Evolutionary conservation across 2,329 filamentous ascomycete genomes (phyloP).

Genomic region (Cercospora zeae-maydis): DNA sequence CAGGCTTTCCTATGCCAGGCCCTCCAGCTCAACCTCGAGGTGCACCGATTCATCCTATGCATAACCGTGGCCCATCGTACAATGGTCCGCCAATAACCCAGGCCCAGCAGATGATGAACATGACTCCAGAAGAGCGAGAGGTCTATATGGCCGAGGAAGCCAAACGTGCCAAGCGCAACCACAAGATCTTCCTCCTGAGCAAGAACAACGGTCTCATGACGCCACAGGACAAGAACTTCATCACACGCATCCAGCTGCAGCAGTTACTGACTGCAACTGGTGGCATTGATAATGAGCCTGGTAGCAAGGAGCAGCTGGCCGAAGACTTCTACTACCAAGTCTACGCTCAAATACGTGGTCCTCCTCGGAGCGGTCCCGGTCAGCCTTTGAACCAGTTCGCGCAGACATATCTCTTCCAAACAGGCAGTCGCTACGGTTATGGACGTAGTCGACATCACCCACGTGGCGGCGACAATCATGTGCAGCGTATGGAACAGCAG

Average conservation of each 20-base stretch:
- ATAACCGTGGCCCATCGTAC: slow-evolving; percentile 49
- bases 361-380: slow-evolving; percentile 83
- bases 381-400: slow-evolving; percentile 95
- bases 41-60: slow-evolving; percentile 29
- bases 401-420: slow-evolving; percentile 95
- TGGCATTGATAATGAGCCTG: slow-evolving; percentile 69
- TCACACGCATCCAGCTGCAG: slow-evolving; percentile 94
- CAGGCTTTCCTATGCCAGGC: slow-evolving; percentile 22
- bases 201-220: slow-evolving; percentile 98
- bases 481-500: slow-evolving; percentile 99
- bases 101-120: slow-evolving; percentile 68
- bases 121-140: slow-evolving; percentile 80
- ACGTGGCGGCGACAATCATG: slow-evolving; percentile 88
- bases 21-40: slow-evolving; percentile 37
- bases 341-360: slow-evolving; percentile 83
- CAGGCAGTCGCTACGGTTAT: slow-evolving; percentile 74
- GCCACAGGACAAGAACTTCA: slow-evolving; percentile 98
- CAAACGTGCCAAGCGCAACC: slow-evolving; percentile 91
- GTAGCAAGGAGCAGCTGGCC: slow-evolving; percentile 72
- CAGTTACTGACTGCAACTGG: slow-evolving; percentile 91
- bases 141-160: slow-evolving; percentile 86
- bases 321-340: slow-evolving; percentile 99
- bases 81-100: slow-evolving; percentile 57
- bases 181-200: slow-evolving; percentile 92
- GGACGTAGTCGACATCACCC: slow-evolving; percentile 64